Percentiles rank a stretch among this genome's conserved stretches.
phyloP scores from a whole-genome alignment of 371 early-diverging fungal genomes.

The Capniomyces stellatus region DNA sequence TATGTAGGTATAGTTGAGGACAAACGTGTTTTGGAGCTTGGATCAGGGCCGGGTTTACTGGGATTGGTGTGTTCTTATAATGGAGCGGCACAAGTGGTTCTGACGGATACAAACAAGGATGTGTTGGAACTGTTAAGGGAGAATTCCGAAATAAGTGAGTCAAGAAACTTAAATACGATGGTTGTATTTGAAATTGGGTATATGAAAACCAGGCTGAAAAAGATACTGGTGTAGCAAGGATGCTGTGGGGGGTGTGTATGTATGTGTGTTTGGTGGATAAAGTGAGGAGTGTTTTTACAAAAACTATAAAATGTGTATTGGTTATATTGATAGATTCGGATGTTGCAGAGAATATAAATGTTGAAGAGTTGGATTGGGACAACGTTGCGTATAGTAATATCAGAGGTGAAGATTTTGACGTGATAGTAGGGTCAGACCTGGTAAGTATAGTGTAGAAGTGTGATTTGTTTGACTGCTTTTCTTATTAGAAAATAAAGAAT shows the following conservation, averaged over 20 bases:
- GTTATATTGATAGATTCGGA: conserved; percentile 1
- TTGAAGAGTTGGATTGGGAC: conserved; percentile 1
- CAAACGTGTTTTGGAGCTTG: conserved; percentile 1
- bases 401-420: background rate
- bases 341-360: background rate
- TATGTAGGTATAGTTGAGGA: background rate
- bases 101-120: conserved; percentile 2
- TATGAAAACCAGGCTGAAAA: too few species aligned
- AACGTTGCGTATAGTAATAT: background rate
- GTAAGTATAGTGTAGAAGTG: background rate
- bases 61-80: background rate
- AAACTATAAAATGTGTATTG: too few species aligned
- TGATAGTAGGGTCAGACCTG: conserved; percentile 3
- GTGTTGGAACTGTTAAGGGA: background rate
- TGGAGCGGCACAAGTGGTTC: background rate
- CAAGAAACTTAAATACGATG: too few species aligned
- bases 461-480: background rate
- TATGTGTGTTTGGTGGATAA: too few species aligned
- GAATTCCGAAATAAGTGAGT: background rate
- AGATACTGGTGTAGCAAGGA: too few species aligned
- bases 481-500: background rate
- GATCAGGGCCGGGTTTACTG: background rate
- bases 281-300: too few species aligned
- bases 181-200: too few species aligned
- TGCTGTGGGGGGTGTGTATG: too few species aligned